Percentiles rank a stretch among this genome's conserved stretches.
Conservation (phyloP, 352 stramenopile genomes). For the Phytophthora litchii region DNA sequence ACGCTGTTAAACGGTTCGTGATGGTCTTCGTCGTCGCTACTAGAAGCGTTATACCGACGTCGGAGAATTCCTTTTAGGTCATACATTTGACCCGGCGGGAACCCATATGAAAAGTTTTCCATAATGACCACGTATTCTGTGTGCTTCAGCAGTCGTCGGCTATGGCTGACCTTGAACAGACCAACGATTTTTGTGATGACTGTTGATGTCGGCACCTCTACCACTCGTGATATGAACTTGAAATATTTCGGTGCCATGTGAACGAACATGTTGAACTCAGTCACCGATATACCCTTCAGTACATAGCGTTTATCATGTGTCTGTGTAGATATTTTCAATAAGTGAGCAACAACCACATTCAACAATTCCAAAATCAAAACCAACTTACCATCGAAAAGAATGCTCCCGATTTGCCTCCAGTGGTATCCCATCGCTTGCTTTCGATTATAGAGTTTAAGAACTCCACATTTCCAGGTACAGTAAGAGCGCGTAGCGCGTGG, state of each 20-base stretch:
- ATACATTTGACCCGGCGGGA: slow-evolving; percentile 80
- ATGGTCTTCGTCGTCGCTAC: slow-evolving; percentile 43
- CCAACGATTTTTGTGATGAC: slow-evolving; percentile 89
- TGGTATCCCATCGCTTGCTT: slow-evolving; percentile 77
- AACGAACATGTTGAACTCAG: slow-evolving; percentile 91
- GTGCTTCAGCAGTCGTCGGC: slow-evolving; percentile 66
- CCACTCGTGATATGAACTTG: slow-evolving; percentile 78
- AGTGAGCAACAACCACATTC: slow-evolving; percentile 2
- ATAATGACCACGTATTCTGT: slow-evolving; percentile 88
- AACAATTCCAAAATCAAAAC: neutral
- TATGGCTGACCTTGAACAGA: slow-evolving; percentile 79
- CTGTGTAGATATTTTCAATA: slow-evolving; percentile 35
- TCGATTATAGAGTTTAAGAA: slow-evolving; percentile 86
- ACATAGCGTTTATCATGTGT: slow-evolving; percentile 86
- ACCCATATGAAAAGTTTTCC: slow-evolving; percentile 87
- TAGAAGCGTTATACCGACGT: slow-evolving; percentile 64
- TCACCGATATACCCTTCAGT: slow-evolving; percentile 85
- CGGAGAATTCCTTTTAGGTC: slow-evolving; percentile 87
- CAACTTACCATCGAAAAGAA: slow-evolving; percentile 83
- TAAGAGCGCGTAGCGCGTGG: slow-evolving; percentile 74
- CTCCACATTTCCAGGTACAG: slow-evolving; percentile 65
- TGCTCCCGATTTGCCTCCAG: slow-evolving; percentile 84
- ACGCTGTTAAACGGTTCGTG: slow-evolving; percentile 43
- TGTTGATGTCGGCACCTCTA: slow-evolving; percentile 60
- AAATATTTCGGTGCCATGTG: slow-evolving; percentile 90